These are phyloP conservation scores for Cryptococcus neoformans DNA, from an alignment of 1,284 basidiomycete species.

Conservation along the genomic window DNA sequence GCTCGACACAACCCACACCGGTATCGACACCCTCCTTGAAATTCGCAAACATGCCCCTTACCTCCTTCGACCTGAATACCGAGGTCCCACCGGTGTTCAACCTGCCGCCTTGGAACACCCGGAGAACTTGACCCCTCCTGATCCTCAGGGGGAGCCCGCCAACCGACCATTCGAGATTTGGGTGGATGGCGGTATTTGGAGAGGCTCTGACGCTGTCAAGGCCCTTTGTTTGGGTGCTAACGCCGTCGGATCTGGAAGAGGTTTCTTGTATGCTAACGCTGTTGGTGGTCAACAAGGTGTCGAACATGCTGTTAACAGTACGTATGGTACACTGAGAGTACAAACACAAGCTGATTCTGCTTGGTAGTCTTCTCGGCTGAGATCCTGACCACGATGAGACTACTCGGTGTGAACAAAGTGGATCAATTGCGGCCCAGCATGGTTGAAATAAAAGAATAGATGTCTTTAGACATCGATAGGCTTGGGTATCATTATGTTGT, in stretches of 20 bases:
- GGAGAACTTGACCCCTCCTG: conserved; percentile 59
- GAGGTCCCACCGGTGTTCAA: conserved; percentile 32
- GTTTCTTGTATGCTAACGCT: conserved; percentile 89
- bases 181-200: conserved; percentile 79
- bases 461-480: too few relatives aligned
- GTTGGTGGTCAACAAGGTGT: conserved; percentile 75
- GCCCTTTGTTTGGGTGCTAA: conserved; percentile 85
- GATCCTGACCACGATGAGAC: conserved; percentile 70
- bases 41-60: conserved; percentile 54
- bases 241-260: conserved; percentile 83
- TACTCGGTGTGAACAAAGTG: conserved; percentile 69
- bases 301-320: conserved; percentile 59
- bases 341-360: not conserved
- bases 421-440: conserved; percentile 46
- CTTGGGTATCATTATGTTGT: too few relatives aligned
- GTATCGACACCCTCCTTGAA: conserved; percentile 70
- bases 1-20: conserved; percentile 57
- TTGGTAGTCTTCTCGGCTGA: conserved; percentile 37
- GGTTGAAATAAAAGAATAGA: conserved; percentile 41
- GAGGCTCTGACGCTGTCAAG: conserved; percentile 90
- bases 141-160: conserved; percentile 1
- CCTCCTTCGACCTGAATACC: conserved; percentile 38
- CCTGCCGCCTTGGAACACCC: conserved; percentile 57
- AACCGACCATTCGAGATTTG: conserved; percentile 59
- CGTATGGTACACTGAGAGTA: conserved; percentile 17